phyloP scores from a whole-genome alignment of 495 filamentous ascomycete species.

The Collariella sp. region DNA sequence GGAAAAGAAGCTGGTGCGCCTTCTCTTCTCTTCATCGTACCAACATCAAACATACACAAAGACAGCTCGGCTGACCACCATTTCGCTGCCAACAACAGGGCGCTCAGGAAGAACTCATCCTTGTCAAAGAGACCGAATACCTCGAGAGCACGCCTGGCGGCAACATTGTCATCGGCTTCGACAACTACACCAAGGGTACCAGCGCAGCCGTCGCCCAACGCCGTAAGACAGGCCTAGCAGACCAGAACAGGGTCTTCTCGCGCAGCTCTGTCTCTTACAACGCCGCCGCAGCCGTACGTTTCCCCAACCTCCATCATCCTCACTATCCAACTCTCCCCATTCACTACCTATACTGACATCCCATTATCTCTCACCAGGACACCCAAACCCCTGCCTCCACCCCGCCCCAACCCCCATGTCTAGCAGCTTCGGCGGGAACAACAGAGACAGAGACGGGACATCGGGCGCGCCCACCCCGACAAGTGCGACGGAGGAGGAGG shows the following conservation, averaged over 20 bases:
- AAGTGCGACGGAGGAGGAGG: constrained; percentile 24
- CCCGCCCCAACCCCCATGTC: constrained; percentile 43
- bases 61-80: background rate
- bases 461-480: constrained; percentile 41
- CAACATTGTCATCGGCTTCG: constrained; percentile 96
- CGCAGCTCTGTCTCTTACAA: constrained; percentile 52
- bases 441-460: constrained; percentile 26
- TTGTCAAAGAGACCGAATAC: constrained; percentile 74
- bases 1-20: constrained; percentile 39
- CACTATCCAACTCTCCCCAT: background rate
- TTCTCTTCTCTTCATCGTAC: background rate
- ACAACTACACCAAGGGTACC: constrained; percentile 88
- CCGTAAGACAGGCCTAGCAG: constrained; percentile 42
- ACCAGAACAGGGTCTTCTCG: constrained; percentile 50
- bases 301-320: background rate
- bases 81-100: constrained; percentile 17
- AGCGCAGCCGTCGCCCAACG: constrained; percentile 40
- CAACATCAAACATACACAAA: background rate
- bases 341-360: background rate
- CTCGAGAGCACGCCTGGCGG: constrained; percentile 82
- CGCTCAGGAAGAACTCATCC: constrained; percentile 67
- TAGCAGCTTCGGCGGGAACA: constrained; percentile 28
- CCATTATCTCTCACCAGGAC: constrained; percentile 20
- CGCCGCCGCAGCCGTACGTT: constrained; percentile 22
- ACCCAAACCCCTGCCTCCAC: constrained; percentile 34